Evolutionary conservation across 768 basidiomycete species (phyloP), one percentile per base, ranked within the genome.

Genomic region (Podaxis sp.): DNA sequence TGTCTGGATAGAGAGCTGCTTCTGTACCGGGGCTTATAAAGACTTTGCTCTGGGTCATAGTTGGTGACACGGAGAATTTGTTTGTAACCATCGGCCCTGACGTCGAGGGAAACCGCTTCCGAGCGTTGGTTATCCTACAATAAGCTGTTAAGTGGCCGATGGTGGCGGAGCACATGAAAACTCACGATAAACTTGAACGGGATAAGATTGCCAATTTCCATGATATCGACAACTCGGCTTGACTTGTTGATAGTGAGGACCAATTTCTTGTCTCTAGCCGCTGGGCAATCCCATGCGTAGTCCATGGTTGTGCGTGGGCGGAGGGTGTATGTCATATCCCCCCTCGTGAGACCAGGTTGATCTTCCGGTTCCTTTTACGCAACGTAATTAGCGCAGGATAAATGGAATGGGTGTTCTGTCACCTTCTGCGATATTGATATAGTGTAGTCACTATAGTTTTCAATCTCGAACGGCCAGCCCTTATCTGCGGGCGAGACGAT

Each of bases 251-350:
- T 80, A 9, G 73, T 72, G 22, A 99, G 77, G 38, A 85, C 72
- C 25, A 99, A 78, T 65, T 86, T 88, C 76, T 96, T 98, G 67
- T 90, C 88, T 51, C 79, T 79, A 1, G 88, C 88, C 2, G 94
- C 91, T 6, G 97, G 97, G 63, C 82, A 86, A 70, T 99, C 97
- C 96, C 96, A 99, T 4, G 95, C 91, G 71, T 98, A 99, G 36
- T 84, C 77, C 50, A 82, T 72, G 15, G 76, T 80, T 2, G 83
- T 76, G 41, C 82, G 84, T 9, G 86, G 80, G 4, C 75, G 69
- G 2, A 96, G 72, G n/a, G 75, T 78, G 73, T 95, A 94, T 25
- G 77, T 75, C 40, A 81, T 59, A 50, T 67, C 68, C 68, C 83
- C 40, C 79, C 80, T 22, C 75, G 77, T 58, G 74, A 75, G 29